Conservation (phyloP, 306 rosid species). For the Cicer arietinum region DNA sequence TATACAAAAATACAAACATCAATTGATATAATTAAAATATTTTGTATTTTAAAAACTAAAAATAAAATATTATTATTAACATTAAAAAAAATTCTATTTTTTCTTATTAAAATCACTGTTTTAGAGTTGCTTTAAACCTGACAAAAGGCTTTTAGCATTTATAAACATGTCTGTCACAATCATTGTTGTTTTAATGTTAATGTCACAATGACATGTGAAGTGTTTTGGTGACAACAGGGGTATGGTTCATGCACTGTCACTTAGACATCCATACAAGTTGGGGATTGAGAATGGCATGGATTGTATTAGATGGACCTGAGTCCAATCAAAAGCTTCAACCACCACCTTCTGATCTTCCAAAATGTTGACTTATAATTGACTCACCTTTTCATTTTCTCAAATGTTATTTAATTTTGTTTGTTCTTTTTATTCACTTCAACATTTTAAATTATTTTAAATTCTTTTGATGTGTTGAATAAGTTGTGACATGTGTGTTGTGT, state of each 20-base stretch:
- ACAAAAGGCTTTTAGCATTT: not conserved
- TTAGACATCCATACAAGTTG: slow-evolving; percentile 87
- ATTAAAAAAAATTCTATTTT: too few relatives aligned
- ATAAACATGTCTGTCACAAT: slow-evolving; percentile 15
- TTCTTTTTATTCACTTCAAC: slow-evolving; percentile 8
- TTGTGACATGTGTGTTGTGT: slow-evolving; percentile 32
- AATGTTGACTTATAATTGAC: slow-evolving; percentile 58
- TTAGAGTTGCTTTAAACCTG: too few relatives aligned
- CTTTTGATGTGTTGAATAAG: slow-evolving; percentile 44
- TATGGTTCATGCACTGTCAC: slow-evolving; percentile 96
- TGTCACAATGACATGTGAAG: slow-evolving; percentile 4
- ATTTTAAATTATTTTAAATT: slow-evolving; percentile 26
- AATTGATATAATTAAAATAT: too few relatives aligned
- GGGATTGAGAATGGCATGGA: slow-evolving; percentile 91
- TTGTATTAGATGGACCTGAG: slow-evolving; percentile 68
- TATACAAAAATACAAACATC: too few relatives aligned
- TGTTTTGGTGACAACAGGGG: slow-evolving; percentile 56
- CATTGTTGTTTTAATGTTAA: slow-evolving; percentile 8
- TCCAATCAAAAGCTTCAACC: slow-evolving; percentile 75
- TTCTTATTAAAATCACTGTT: too few relatives aligned
- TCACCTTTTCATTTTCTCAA: slow-evolving; percentile 27
- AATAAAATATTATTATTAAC: too few relatives aligned
- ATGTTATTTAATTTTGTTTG: not conserved
- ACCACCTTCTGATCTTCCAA: slow-evolving; percentile 88
- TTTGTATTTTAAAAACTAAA: too few relatives aligned